Evolutionary conservation across 768 basidiomycete species (phyloP), one percentile per base, ranked within the genome.

Genomic region (Flagelloscypha sp.): DNA sequence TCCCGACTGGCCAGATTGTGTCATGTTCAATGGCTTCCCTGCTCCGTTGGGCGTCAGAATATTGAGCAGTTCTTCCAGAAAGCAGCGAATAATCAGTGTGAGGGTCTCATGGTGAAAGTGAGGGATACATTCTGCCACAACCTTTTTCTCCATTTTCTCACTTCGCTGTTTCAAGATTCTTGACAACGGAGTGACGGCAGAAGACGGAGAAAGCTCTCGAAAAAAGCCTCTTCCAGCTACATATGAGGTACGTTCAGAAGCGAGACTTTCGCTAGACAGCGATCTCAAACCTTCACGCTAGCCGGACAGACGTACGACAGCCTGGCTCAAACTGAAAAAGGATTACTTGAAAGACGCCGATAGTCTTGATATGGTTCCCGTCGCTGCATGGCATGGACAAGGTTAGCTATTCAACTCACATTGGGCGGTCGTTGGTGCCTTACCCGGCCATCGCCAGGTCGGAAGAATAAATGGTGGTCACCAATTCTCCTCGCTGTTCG

Each of bases 81-180:
- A 39, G 80, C 85, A 3, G 68, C 89, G 16, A 74, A 76, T 50
- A 79, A 79, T 50, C 76, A 77, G 36, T 85, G 82, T 37, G 92
- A 95, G 56, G 92, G 92, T n/a, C 62, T 94, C 43, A 93, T 95
- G 90, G 71, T 94, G 49, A 95, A 95, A 59, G 83, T 79, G 27
- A 18, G 64, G n/a, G n/a, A n/a, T 45, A 19, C 18, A 28, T 32
- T n/a, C 12, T 33, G 16, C 12, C 27, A 17, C 27, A 30, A n/a
- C n/a, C n/a, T n/a, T n/a, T n/a, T n/a, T n/a, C n/a, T n/a, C n/a
- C n/a, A n/a, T n/a, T n/a, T n/a, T n/a, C n/a, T n/a, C n/a, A n/a
- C n/a, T n/a, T n/a, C n/a, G n/a, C n/a, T n/a, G 24, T 42, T 20
- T 37, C 15, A 41, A 85, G 81, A 62, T 92, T 9, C 62, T 90